Conservation (phyloP, 2,329 filamentous ascomycete genomes). For the Colletotrichum eremochloae region DNA sequence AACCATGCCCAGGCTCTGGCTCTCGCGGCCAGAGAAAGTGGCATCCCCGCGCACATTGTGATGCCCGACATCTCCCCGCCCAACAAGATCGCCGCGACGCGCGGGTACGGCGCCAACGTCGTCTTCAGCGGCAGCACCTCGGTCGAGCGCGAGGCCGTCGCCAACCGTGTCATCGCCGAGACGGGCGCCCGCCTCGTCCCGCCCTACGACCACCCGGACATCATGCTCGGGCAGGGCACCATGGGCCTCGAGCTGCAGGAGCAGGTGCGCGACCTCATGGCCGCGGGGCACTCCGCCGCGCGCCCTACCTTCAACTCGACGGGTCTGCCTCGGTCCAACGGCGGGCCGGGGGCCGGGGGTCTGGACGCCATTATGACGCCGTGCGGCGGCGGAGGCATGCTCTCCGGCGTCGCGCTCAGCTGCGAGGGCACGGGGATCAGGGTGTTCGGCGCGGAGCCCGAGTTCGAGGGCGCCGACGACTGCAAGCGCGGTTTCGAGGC, state of each 20-base stretch:
- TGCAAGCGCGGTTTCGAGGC: constrained; percentile 76
- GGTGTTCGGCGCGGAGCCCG: constrained; percentile 91
- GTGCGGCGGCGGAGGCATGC: constrained; percentile 89
- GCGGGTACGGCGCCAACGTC: constrained; percentile 81
- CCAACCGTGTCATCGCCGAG: constrained; percentile 74
- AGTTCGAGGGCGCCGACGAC: constrained; percentile 87
- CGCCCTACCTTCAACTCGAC: constrained; percentile 38
- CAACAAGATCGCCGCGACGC: constrained; percentile 89
- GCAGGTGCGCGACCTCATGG: constrained; percentile 73
- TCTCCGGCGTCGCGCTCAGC: constrained; percentile 84
- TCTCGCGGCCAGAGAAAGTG: constrained; percentile 81
- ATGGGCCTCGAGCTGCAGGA: constrained; percentile 84
- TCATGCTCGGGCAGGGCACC: constrained; percentile 95
- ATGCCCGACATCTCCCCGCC: constrained; percentile 90
- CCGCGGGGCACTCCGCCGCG: constrained; percentile 43
- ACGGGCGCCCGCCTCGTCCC: constrained; percentile 86
- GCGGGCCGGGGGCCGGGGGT: constrained; percentile 46
- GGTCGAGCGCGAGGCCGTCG: constrained; percentile 83
- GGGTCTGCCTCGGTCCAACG: neutral
- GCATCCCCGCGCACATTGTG: constrained; percentile 86
- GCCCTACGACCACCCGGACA: constrained; percentile 92
- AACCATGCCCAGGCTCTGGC: constrained; percentile 96
- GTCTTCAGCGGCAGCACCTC: constrained; percentile 86
- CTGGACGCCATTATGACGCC: constrained; percentile 84
- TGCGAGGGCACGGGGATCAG: constrained; percentile 77